phyloP scores from a whole-genome alignment of 176 grass and related monocot species.

The Dactylis glomerata region DNA sequence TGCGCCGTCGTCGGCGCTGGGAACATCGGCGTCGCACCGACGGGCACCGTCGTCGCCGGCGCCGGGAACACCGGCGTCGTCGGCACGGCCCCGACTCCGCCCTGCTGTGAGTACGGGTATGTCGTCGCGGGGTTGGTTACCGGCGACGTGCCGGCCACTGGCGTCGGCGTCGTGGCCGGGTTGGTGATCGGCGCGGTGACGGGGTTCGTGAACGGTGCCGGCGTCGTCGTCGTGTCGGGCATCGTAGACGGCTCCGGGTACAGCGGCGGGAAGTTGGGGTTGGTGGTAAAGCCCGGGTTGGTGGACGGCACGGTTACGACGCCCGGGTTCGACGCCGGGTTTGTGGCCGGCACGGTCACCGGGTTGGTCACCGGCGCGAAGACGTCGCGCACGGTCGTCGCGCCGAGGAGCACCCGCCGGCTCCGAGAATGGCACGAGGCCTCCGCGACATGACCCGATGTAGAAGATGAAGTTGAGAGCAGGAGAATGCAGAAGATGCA shows the following conservation, averaged over 20 bases:
- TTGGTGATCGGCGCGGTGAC: constrained; percentile 42
- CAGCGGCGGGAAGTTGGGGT: constrained; percentile 45
- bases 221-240: constrained; percentile 44
- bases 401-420: constrained; percentile 26
- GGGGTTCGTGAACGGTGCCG: constrained; percentile 40
- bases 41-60: constrained; percentile 35
- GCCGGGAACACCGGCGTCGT: constrained; percentile 40
- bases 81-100: constrained; percentile 16
- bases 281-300: constrained; percentile 33
- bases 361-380: constrained; percentile 56
- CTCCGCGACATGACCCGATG: constrained; percentile 25
- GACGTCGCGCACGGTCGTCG: constrained; percentile 47
- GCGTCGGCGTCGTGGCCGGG: constrained; percentile 62
- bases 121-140: constrained; percentile 68
- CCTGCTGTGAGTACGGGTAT: constrained; percentile 47
- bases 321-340: constrained; percentile 28
- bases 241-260: constrained; percentile 41
- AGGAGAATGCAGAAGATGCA: constrained; percentile 38
- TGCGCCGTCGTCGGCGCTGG: constrained; percentile 43
- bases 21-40: constrained; percentile 24
- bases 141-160: constrained; percentile 44
- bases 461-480: not conserved
- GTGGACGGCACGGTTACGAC: constrained; percentile 55
- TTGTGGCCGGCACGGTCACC: constrained; percentile 33
- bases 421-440: not conserved